Percentiles rank a stretch among this genome's conserved stretches.
These are phyloP conservation scores for Leccinum truebloodii DNA, from an alignment of 768 basidiomycete genomes.

Conservation along the genomic window DNA sequence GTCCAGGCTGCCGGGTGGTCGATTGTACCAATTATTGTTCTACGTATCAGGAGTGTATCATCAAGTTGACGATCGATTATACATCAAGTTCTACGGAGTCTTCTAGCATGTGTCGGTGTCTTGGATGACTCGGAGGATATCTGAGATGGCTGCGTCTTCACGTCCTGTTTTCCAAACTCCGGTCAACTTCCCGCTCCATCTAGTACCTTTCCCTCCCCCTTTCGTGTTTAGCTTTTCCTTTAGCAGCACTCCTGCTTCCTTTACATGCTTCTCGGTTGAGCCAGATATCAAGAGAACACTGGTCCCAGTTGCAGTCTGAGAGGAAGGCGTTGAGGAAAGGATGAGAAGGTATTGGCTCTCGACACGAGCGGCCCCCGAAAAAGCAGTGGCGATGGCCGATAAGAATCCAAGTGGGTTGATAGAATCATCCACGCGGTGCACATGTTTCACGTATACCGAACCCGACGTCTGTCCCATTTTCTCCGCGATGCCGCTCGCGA, in stretches of 20 bases:
- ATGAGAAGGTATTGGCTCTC: conserved; percentile 46
- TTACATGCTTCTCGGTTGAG: conserved; percentile 59
- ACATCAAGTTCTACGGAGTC: background rate
- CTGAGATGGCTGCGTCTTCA: conserved; percentile 21
- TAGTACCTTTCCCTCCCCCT: conserved; percentile 75
- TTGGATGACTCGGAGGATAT: conserved; percentile 16
- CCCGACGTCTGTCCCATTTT: conserved; percentile 35
- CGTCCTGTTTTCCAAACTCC: conserved; percentile 41
- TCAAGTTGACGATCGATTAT: no score
- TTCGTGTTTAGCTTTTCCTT: conserved; percentile 62
- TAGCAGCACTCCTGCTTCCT: conserved; percentile 55
- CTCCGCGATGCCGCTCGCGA: conserved; percentile 44
- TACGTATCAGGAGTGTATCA: background rate
- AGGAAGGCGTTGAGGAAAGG: conserved; percentile 64
- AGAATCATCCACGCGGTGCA: conserved; percentile 65
- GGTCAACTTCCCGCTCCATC: conserved; percentile 74
- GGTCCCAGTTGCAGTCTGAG: conserved; percentile 48
- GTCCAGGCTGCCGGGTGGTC: no score
- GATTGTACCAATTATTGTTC: background rate
- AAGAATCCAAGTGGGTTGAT: conserved; percentile 59
- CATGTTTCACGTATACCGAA: conserved; percentile 43
- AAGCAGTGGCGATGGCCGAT: conserved; percentile 53
- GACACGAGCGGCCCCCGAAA: conserved; percentile 30
- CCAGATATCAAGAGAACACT: conserved; percentile 63
- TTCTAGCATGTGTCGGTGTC: conserved; percentile 1